Evolutionary conservation across 495 filamentous ascomycete genomes (phyloP), one percentile per base, ranked within the genome.

Genomic region (Xylaria venustula): DNA sequence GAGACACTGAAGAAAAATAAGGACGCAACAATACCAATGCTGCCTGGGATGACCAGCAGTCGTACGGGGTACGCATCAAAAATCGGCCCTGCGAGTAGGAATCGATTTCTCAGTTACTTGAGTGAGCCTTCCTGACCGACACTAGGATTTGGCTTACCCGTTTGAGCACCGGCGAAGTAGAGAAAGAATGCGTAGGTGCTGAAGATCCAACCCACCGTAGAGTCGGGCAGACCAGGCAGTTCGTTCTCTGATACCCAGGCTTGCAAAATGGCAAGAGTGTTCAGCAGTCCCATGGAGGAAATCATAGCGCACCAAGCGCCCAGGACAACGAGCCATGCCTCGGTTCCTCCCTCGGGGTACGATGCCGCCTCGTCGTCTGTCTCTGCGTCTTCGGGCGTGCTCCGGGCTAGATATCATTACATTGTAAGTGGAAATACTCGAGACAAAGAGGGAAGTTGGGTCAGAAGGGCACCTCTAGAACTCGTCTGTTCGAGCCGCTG

Each of bases 181-280:
- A 85, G 83, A 20, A 88, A 74, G 58, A 88, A 88, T 25, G 86
- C 74, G 30, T 88, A 83, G 1, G 85, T 67, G 26, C 83, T 83
- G 15, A 84, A 82, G 59, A 90, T 86, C 87, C 86, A 88, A 46
- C 86, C 85, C 25, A 88, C 83, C 56, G 85, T 78, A 14, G 81
- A 78, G 4, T 81, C 69, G 42, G 64, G 77, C 72, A 87, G 81
- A 15, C 72, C 62, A 1, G 74, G 68, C 15, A 90, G 77, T 69
- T 90, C 85, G 66, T 88, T 71, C 7, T 77, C 76, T 48, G 76
- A 75, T 65, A 87, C 83, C 71, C 87, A 87, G 56, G 85, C 81
- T 67, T 88, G 85, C 22, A 88, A 82, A 0, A 86, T 78, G 53
- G 84, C 86, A 17, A 85, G 78, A 69, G 79, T 81, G 71, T 87